A percentile compares a stretch with the other conserved stretches of the same genome.
phyloP scores from a whole-genome alignment of 83 land plant species.

The Larix sibirica region DNA sequence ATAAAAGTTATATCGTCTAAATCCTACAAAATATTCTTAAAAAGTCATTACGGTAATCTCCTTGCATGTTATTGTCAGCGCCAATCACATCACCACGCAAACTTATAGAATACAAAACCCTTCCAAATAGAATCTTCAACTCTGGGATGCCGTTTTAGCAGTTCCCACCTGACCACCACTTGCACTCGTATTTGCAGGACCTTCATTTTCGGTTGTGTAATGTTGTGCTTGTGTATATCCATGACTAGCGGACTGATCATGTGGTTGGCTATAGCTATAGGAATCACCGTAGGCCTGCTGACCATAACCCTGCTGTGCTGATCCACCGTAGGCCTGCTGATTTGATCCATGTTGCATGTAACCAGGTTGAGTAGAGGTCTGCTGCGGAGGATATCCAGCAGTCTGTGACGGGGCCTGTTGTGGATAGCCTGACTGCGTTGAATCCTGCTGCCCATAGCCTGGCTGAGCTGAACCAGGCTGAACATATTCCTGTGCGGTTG shows the following conservation, averaged over 20 bases:
- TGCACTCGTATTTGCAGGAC: constrained; percentile 29
- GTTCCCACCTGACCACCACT: constrained; percentile 3
- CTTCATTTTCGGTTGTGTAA: constrained; percentile 26
- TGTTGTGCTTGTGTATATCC: not conserved
- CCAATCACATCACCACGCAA: not conserved
- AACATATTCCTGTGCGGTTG: constrained; percentile 25
- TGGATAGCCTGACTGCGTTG: constrained; percentile 5
- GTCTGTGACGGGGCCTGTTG: not conserved
- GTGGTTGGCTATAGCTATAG: constrained; percentile 50
- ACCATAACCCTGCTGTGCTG: constrained; percentile 31
- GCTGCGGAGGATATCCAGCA: constrained; percentile 4
- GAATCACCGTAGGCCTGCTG: constrained; percentile 20
- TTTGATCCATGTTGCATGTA: constrained; percentile 31
- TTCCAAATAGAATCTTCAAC: not conserved
- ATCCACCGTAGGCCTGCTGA: constrained; percentile 35
- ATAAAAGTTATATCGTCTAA: too few relatives aligned
- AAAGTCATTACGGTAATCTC: too few relatives aligned
- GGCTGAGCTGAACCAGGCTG: constrained; percentile 44
- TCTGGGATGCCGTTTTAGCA: constrained; percentile 4
- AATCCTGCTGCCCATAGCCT: constrained; percentile 23
- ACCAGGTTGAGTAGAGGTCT: constrained; percentile 4
- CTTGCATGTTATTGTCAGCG: not conserved
- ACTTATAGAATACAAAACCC: not conserved
- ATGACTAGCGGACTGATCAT: constrained; percentile 5
- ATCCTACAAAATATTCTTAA: too few relatives aligned